Conservation (phyloP, 2,329 filamentous ascomycete species). For the Leptographium lundbergii region DNA sequence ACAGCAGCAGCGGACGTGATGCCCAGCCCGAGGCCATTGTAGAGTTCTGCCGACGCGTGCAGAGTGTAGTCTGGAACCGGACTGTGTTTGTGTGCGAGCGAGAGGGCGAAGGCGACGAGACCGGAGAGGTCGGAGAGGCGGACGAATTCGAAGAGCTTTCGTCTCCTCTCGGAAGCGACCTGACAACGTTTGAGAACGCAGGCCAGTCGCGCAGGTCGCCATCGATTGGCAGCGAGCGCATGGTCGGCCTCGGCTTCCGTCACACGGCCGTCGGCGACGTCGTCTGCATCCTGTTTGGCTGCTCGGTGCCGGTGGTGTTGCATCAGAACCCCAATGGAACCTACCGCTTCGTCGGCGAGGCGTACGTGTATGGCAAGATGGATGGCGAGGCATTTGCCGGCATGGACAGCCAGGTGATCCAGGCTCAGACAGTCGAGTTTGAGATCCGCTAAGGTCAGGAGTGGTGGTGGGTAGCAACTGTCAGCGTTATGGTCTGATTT, state of each 20-base stretch:
- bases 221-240: too few species aligned
- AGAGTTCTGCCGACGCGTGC: background rate
- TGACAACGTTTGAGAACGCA: too few species aligned
- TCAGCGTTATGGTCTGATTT: too few species aligned
- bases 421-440: background rate
- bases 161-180: too few species aligned
- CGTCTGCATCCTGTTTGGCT: background rate
- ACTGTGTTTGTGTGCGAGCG: background rate
- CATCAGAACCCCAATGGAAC: accelerated
- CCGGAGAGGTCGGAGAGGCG: too few species aligned
- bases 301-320: background rate
- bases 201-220: too few species aligned
- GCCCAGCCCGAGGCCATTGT: background rate
- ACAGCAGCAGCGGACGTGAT: too few species aligned
- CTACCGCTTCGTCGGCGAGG: background rate
- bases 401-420: background rate
- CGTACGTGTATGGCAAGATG: background rate
- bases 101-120: background rate
- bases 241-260: background rate
- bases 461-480: too few species aligned
- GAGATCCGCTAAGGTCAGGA: background rate
- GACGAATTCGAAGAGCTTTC: too few species aligned
- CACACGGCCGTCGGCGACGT: background rate
- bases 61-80: background rate
- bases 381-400: background rate